Evolutionary conservation across 2,329 filamentous ascomycete genomes (phyloP), one percentile per base, ranked within the genome.

Genomic region (Cladosporium sphaerospermum): DNA sequence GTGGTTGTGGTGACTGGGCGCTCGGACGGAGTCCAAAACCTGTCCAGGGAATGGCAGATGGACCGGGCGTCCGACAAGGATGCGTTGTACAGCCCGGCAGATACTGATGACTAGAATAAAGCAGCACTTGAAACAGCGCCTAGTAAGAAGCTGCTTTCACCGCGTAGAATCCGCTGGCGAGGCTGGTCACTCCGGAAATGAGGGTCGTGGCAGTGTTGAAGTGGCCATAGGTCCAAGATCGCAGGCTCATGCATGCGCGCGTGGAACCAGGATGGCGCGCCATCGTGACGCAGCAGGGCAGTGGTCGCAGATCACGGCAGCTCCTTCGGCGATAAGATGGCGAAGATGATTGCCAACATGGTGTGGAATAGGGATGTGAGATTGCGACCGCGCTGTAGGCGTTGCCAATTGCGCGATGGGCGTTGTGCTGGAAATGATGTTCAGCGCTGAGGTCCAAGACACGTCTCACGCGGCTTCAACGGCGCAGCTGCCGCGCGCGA

Each of bases 371-470:
- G 23, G 23, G 23, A 28, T 28, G 23, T 28, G 23, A 28, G 23
- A 28, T 28, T 28, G 23, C 23, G 9, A 41, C n/a, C 31, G 40
- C 11, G 39, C 19, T 13, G 16, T 11, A 4, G 18, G 32, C 16
- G 40, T 44, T 28, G 40, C 40, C 36, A 11, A 14, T 13, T 44
- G 32, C 31, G 34, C 32, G 32, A 33, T 13, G 32, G 19, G 31
- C 48, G 48, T 51, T 51, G 48, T 19, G 48, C 11, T 37, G 40
- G 48, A 51, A 51, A 51, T 51, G 40, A 51, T 32, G 31, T 10
- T 34, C 36, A 32, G 18, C 9, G 36, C 23, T 32, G 16, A 36
- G 16, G 13, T 18, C 16, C 44, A 40, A 51, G 48, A 51, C 48
- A 51, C 13, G 48, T 51, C 48, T 51, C 48, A 23, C 16, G n/a